Conservation (phyloP, 2,329 filamentous ascomycete species). For the Acrodontium crateriforme region DNA sequence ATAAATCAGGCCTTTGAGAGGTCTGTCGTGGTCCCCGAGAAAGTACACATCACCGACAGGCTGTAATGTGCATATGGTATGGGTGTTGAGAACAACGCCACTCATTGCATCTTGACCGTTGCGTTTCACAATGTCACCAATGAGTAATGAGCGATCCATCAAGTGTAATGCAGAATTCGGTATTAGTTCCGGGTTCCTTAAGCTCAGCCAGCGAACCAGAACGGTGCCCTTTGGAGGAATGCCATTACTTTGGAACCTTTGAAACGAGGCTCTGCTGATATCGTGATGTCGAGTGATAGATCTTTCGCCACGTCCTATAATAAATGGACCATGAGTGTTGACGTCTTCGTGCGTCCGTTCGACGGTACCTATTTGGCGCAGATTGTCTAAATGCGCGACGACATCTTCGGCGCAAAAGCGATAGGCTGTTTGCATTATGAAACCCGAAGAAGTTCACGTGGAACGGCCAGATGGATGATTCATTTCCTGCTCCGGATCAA, state of each 20-base stretch:
- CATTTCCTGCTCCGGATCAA: background rate
- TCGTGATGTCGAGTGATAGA: constrained; percentile 21
- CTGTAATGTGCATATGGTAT: constrained; percentile 32
- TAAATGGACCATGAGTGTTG: constrained; percentile 31
- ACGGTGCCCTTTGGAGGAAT: constrained; percentile 39
- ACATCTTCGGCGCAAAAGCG: constrained; percentile 19
- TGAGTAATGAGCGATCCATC: constrained; percentile 39
- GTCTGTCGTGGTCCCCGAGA: constrained; percentile 5
- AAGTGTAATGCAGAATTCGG: constrained; percentile 32
- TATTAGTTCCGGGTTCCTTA: constrained; percentile 28
- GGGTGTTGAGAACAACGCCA: constrained; percentile 39
- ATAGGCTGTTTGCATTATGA: too few species aligned
- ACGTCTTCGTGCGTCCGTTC: constrained; percentile 30
- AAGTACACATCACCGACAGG: constrained; percentile 17
- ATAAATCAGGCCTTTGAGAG: constrained; percentile 15
- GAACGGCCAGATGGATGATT: background rate
- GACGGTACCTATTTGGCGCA: constrained; percentile 27
- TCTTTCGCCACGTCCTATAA: constrained; percentile 13
- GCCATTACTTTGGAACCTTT: constrained; percentile 28
- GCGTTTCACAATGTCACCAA: constrained; percentile 43
- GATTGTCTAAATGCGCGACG: constrained; percentile 11
- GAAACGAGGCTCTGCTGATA: constrained; percentile 21
- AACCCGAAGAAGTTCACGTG: too few species aligned
- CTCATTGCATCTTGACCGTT: constrained; percentile 35
- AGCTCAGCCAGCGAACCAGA: constrained; percentile 35